Percentiles rank a stretch among this genome's conserved stretches.
Conservation (phyloP, 1,139 yeast genomes). For the Yamadazyma aaseri region DNA sequence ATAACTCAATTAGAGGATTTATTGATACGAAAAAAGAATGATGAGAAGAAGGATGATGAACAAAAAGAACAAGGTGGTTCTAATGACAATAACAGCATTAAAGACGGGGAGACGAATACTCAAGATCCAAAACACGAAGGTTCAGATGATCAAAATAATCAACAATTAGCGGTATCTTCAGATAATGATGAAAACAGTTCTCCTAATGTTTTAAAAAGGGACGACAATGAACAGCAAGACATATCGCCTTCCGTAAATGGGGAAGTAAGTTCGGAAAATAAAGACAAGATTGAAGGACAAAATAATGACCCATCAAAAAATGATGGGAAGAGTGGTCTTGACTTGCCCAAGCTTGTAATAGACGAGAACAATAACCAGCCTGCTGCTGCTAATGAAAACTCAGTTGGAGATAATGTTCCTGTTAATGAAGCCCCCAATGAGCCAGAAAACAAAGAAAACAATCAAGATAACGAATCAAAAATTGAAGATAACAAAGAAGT, state of each 20-base stretch:
- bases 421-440: not conserved
- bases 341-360: not conserved
- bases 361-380: not conserved
- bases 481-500: not conserved
- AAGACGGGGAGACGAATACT: too few species aligned
- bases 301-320: not conserved
- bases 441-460: not conserved
- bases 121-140: not conserved
- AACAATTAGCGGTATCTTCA: slow-evolving; percentile 4
- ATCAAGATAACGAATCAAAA: not conserved
- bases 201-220: not conserved
- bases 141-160: not conserved
- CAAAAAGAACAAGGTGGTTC: not conserved
- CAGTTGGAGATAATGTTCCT: not conserved
- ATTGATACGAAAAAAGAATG: not conserved
- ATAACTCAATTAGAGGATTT: not conserved
- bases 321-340: not conserved
- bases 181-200: not conserved
- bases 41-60: not conserved
- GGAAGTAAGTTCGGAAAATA: too few species aligned
- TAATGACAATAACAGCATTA: not conserved
- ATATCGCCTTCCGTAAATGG: too few species aligned
- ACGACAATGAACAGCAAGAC: not conserved
- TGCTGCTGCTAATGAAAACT: not conserved
- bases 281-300: not conserved